phyloP scores from a whole-genome alignment of 2,329 filamentous ascomycete species.

The Cladosporium sp. region DNA sequence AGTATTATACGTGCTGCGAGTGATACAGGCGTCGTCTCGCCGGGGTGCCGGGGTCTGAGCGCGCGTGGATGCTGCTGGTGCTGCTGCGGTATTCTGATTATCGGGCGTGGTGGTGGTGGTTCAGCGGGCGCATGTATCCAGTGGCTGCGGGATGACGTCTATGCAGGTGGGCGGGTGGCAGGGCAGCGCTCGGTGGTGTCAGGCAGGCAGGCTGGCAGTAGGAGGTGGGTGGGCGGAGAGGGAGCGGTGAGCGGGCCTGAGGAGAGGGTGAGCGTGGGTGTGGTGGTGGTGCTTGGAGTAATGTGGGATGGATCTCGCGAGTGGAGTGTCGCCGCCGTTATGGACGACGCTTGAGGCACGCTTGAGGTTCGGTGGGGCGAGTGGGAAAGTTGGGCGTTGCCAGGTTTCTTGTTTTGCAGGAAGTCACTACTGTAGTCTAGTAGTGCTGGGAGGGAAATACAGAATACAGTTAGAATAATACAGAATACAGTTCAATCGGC shows the following conservation, averaged over 20 bases:
- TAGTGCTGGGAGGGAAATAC: neutral
- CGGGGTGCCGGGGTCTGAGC: constrained; percentile 4
- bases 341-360: neutral
- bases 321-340: constrained; percentile 3
- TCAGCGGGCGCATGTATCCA: constrained; percentile 15
- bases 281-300: constrained; percentile 1
- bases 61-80: neutral
- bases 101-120: neutral
- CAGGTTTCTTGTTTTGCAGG: neutral
- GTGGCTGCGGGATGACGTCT: constrained; percentile 11
- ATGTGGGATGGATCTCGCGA: neutral
- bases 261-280: neutral
- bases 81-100: neutral
- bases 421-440: neutral
- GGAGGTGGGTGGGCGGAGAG: neutral
- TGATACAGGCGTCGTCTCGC: constrained; percentile 8
- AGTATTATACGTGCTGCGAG: neutral
- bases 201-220: constrained; percentile 1
- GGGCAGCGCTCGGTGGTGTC: neutral
- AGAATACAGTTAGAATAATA: neutral
- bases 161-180: neutral
- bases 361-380: neutral
- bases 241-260: neutral
- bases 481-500: neutral
- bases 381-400: neutral